Base-by-base conservation (phyloP, 176 grass and related monocot genomes). In the Guadua angustifolia region DNA sequence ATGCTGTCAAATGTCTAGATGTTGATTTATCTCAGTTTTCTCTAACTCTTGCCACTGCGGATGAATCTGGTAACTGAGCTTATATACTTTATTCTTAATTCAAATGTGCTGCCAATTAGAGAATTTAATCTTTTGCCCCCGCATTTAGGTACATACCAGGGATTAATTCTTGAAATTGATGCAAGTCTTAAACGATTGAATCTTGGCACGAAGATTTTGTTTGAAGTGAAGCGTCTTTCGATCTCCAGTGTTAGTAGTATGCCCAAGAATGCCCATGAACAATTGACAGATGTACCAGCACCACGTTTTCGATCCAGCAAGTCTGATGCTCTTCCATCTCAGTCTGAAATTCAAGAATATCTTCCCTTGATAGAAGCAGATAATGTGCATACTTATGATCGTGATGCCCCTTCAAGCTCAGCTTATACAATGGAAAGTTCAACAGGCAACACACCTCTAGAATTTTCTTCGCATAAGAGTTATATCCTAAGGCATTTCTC, bases 231-330 rank as follows among this genome's bases (percentile, higher is more conserved):
- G 66, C 72, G 39, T 81, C 67, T 95, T 65, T 84, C 91, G 18
- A 46, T 93, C 55, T 96, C 71, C 68, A 91, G 60, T 82, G 69
- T 85, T 77, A 88, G 74, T 80, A 84, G 64, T 66, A 74, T 81
- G 81, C 33, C 9, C 44, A 91, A 88, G 79, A 89, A 59, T 83
- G 26, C 71, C 71, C 29, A 17, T 68, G 84, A 87, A 55, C 79
- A 89, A 72, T 84, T 74, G 63, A 89, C 24, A 59, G 73, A 82
- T 86, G 33, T 76, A 73, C 86, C 82, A 70, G 56, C 57, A 82
- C 90, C 93, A 56, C 88, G 69, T 88, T 95, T 95, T 86, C 90
- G 85, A 55, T 92, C 88, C 26, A 84, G 84, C 69, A 90, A 86
- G 24, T 83, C 85, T 85, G 59, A 66, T 85, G 86, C 43, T 80